phyloP scores from a whole-genome alignment of 306 rosid species.

The Rosa persica region DNA sequence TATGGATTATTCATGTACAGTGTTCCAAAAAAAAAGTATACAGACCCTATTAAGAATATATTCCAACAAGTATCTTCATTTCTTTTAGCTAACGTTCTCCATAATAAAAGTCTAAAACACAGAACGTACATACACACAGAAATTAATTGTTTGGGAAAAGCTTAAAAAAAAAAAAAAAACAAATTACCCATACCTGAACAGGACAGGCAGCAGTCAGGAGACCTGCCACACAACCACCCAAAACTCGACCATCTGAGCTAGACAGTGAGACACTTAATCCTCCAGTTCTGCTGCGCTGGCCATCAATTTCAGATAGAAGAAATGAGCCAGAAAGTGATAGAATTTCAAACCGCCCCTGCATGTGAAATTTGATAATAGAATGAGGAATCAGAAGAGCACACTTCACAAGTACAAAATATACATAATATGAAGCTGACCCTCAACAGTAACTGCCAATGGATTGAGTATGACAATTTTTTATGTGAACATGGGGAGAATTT shows the following conservation, averaged over 20 bases:
- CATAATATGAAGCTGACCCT: background rate
- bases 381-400: background rate
- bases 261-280: conserved; percentile 64
- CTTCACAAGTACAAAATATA: background rate
- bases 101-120: background rate
- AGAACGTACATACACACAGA: background rate
- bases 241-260: conserved; percentile 69
- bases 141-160: background rate
- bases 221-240: conserved; percentile 77
- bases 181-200: conserved; percentile 56
- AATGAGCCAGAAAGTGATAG: conserved; percentile 69
- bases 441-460: background rate
- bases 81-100: background rate
- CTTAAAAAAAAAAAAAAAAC: background rate
- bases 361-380: conserved; percentile 6
- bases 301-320: conserved; percentile 43
- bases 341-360: conserved; percentile 80
- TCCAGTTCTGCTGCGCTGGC: conserved; percentile 49
- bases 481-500: background rate
- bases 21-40: background rate
- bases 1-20: background rate
- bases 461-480: background rate
- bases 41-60: background rate
- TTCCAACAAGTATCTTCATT: background rate
- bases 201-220: conserved; percentile 73